Conservation (phyloP, 495 filamentous ascomycete species). For the Penicillium soppii region DNA sequence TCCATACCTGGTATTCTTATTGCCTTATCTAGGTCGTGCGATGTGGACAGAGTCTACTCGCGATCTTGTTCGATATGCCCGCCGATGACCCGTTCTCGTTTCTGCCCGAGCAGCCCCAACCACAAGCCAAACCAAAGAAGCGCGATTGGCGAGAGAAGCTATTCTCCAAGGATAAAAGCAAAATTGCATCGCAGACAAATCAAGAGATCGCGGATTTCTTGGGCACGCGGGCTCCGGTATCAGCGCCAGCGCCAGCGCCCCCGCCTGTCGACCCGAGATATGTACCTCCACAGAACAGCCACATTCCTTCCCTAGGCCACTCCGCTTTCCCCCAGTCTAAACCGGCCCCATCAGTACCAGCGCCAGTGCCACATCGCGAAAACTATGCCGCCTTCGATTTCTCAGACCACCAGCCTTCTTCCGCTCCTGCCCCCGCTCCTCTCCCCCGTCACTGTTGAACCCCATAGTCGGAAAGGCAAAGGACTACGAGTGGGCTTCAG, state of each 20-base stretch:
- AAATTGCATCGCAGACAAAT: slow-evolving; percentile 29
- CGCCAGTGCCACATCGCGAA: slow-evolving; percentile 7
- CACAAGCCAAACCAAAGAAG: slow-evolving; percentile 29
- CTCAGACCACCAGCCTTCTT: neutral
- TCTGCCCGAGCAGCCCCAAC: slow-evolving; percentile 37
- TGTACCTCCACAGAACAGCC: slow-evolving; percentile 12
- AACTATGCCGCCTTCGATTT: slow-evolving; percentile 20
- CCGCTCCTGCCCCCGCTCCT: neutral
- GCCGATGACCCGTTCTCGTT: slow-evolving; percentile 42
- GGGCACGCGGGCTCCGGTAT: slow-evolving; percentile 20
- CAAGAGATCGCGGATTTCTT: slow-evolving; percentile 51
- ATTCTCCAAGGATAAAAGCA: slow-evolving; percentile 44
- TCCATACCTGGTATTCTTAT: slow-evolving; percentile 20
- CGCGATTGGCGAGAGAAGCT: slow-evolving; percentile 50
- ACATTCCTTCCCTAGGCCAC: slow-evolving; percentile 25
- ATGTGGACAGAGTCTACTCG: slow-evolving; percentile 15
- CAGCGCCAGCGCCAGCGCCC: slow-evolving; percentile 7
- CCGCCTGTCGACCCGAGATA: slow-evolving; percentile 18
- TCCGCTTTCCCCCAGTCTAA: slow-evolving; percentile 15
- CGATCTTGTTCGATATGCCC: slow-evolving; percentile 32
- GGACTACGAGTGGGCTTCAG: slow-evolving; percentile 71
- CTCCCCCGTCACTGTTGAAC: slow-evolving; percentile 5
- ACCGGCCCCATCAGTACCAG: slow-evolving; percentile 2
- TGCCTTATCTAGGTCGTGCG: slow-evolving; percentile 11
- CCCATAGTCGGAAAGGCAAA: slow-evolving; percentile 46